phyloP scores from a whole-genome alignment of 2,329 filamentous ascomycete species.

The Graphilbum fragrans region DNA sequence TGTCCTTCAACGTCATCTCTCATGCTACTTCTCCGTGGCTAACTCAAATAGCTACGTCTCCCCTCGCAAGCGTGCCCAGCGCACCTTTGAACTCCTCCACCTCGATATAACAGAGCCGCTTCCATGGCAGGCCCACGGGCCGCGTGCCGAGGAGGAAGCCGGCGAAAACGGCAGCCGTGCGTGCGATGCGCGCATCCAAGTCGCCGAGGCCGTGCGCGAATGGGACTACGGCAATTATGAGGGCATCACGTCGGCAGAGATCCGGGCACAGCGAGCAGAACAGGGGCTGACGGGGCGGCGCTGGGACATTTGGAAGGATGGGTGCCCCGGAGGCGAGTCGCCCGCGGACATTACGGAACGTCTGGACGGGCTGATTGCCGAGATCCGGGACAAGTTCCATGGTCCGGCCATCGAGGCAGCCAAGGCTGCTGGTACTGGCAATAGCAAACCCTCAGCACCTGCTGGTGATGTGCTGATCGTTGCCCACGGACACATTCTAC shows the following conservation, averaged over 20 bases:
- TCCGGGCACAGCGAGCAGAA: slow-evolving; percentile 43
- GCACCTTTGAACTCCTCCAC: slow-evolving; percentile 79
- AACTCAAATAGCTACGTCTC: slow-evolving; percentile 82
- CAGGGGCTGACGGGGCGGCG: slow-evolving; percentile 39
- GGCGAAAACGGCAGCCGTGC: slow-evolving; percentile 18
- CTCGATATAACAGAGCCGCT: slow-evolving; percentile 56
- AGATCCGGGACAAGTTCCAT: slow-evolving; percentile 59
- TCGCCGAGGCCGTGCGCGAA: slow-evolving; percentile 64
- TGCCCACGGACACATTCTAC: slow-evolving; percentile 80
- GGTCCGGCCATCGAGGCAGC: slow-evolving; percentile 20
- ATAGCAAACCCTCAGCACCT: slow-evolving; percentile 33
- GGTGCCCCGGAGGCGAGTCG: slow-evolving; percentile 74
- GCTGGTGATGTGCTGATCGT: slow-evolving; percentile 62
- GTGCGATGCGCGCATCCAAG: slow-evolving; percentile 49
- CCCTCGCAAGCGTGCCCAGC: slow-evolving; percentile 70
- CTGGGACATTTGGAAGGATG: slow-evolving; percentile 88
- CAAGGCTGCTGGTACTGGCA: slow-evolving; percentile 21
- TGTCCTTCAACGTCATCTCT: no score
- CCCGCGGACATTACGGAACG: slow-evolving; percentile 61
- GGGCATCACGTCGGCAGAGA: slow-evolving; percentile 62
- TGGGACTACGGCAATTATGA: slow-evolving; percentile 88
- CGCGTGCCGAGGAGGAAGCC: slow-evolving; percentile 1
- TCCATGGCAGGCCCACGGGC: slow-evolving; percentile 53
- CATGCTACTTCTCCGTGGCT: no score
- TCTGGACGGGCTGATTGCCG: slow-evolving; percentile 62